Conservation (phyloP, 768 basidiomycete species). For the Calocybe gangraenosa region DNA sequence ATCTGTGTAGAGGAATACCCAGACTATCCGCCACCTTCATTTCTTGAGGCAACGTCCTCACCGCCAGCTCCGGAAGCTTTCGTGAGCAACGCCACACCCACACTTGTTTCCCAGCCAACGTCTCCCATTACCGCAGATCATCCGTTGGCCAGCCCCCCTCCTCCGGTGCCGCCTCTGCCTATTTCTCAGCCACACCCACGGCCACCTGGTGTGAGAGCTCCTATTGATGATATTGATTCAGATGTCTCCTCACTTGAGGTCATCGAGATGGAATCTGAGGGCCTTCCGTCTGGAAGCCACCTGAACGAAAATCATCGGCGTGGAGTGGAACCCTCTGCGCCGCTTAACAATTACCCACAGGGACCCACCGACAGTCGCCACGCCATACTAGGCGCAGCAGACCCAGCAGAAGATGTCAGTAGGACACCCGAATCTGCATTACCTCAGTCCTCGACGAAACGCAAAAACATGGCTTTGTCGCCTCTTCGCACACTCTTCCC, state of each 20-base stretch:
- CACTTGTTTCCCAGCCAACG: constrained; percentile 17
- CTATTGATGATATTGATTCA: constrained; percentile 7
- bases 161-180: constrained; percentile 5
- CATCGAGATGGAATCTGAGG: constrained; percentile 41
- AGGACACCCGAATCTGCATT: constrained; percentile 9
- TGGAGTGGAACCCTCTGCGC: constrained; percentile 29
- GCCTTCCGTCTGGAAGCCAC: constrained; percentile 35
- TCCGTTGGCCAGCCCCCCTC: constrained; percentile 3
- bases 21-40: constrained; percentile 73
- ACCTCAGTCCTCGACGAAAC: constrained; percentile 24
- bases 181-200: neutral
- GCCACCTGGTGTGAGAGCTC: neutral
- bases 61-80: constrained; percentile 34
- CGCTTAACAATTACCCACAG: constrained; percentile 19
- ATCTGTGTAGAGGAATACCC: constrained; percentile 35
- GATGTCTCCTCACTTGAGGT: constrained; percentile 41
- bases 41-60: constrained; percentile 62
- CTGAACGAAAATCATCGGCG: constrained; percentile 37
- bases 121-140: constrained; percentile 7
- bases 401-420: constrained; percentile 20
- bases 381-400: constrained; percentile 24
- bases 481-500: constrained; percentile 46
- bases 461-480: constrained; percentile 38
- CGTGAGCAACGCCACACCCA: constrained; percentile 35
- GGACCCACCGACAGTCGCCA: constrained; percentile 25